A percentile compares a stretch with the other conserved stretches of the same genome.
Evolutionary conservation across 495 filamentous ascomycete species (phyloP).

Genomic region (Aspergillus steynii): DNA sequence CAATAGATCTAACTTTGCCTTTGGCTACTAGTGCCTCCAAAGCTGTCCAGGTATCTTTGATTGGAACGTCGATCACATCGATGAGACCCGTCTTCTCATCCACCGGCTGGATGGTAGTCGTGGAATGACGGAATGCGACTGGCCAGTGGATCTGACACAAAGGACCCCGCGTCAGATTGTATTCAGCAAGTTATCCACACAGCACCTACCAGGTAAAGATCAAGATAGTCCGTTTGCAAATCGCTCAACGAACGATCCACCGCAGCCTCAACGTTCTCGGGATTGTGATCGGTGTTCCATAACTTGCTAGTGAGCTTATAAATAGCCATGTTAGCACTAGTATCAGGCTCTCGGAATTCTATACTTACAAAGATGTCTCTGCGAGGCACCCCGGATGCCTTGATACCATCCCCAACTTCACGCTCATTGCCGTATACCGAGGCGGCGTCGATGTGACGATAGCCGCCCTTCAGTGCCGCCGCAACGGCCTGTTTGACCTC

Average conservation of each 20-base stretch:
- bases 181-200: no score
- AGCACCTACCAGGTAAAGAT: conserved; percentile 56
- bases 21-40: conserved; percentile 66
- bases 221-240: conserved; percentile 73
- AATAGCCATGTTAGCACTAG: neutral
- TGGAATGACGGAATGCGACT: conserved; percentile 58
- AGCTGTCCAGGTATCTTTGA: conserved; percentile 64
- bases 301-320: conserved; percentile 23
- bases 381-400: conserved; percentile 54
- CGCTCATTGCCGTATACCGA: conserved; percentile 74
- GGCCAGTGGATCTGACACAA: conserved; percentile 21
- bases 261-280: conserved; percentile 52
- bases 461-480: conserved; percentile 64
- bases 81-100: conserved; percentile 28
- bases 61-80: conserved; percentile 31
- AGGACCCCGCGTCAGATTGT: neutral
- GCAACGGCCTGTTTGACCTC: conserved; percentile 53
- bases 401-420: conserved; percentile 69
- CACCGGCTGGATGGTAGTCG: conserved; percentile 39
- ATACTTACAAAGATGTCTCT: conserved; percentile 57
- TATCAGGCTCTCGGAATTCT: neutral
- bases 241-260: conserved; percentile 66
- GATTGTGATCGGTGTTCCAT: conserved; percentile 53
- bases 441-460: conserved; percentile 71
- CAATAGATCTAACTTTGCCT: conserved; percentile 70